phyloP scores from a whole-genome alignment of 768 basidiomycete species.

The Rhodotorula kratochvilovae region DNA sequence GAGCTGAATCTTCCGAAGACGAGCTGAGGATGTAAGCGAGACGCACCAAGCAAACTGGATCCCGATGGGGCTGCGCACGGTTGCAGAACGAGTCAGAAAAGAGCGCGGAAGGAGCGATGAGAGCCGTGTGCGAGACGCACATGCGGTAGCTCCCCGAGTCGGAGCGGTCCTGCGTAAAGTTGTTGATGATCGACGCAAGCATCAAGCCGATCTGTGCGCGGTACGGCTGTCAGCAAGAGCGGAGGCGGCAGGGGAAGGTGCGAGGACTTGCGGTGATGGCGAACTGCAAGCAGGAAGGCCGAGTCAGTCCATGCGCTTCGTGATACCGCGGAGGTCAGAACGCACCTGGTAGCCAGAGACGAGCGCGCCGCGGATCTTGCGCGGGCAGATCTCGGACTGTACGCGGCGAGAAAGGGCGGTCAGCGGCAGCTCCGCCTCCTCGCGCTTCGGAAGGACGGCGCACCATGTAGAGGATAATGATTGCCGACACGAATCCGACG shows the following conservation, averaged over 20 bases:
- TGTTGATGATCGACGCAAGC: slow-evolving; percentile 57
- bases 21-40: no score
- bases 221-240: no score
- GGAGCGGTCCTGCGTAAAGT: slow-evolving; percentile 58
- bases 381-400: slow-evolving; percentile 59
- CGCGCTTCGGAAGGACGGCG: not conserved
- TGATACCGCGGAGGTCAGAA: not conserved
- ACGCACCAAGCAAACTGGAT: slow-evolving; percentile 49
- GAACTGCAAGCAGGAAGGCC: not conserved
- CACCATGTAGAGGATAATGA: slow-evolving; percentile 49
- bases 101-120: no score
- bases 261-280: slow-evolving; percentile 50
- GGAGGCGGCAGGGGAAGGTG: no score
- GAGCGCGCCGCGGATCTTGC: slow-evolving; percentile 69
- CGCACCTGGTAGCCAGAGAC: slow-evolving; percentile 54
- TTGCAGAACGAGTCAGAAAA: no score
- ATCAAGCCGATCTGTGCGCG: slow-evolving; percentile 53
- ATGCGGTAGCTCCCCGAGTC: slow-evolving; percentile 49
- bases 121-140: no score
- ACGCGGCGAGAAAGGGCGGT: not conserved
- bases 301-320: not conserved
- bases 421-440: not conserved
- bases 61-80: slow-evolving; percentile 54
- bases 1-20: no score
- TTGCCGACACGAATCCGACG: slow-evolving; percentile 70